Conservation (phyloP, 768 basidiomycete species). For the Butyriboletus loyo region DNA sequence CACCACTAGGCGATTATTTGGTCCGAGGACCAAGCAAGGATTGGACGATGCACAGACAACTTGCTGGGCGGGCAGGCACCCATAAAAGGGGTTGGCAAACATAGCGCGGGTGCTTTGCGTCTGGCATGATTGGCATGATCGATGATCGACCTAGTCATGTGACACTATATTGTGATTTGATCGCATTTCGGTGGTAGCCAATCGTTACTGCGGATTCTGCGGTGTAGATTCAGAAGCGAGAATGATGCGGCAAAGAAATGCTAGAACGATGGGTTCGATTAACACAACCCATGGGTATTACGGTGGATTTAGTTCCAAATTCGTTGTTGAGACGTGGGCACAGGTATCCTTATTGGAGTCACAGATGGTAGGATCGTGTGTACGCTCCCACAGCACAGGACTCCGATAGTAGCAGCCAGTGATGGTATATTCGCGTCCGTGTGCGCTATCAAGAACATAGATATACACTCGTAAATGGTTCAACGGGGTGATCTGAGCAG, state of each 20-base stretch:
- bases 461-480: background rate
- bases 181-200: background rate
- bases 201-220: background rate
- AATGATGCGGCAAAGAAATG: background rate
- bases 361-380: background rate
- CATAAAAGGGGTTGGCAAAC: background rate
- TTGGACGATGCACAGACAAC: background rate
- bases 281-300: background rate
- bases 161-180: background rate
- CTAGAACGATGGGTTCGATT: background rate
- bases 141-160: constrained; percentile 1
- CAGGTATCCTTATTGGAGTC: background rate
- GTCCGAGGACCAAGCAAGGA: background rate
- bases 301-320: background rate
- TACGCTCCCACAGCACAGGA: constrained; percentile 3
- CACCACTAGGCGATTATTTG: background rate
- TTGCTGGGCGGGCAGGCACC: background rate
- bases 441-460: background rate
- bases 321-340: background rate
- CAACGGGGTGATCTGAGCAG: background rate
- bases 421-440: background rate
- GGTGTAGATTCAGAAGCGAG: background rate
- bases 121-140: background rate
- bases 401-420: background rate
- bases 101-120: background rate